Base-by-base conservation (phyloP, 2,329 filamentous ascomycete genomes). In the Pseudogymnoascus sp. region DNA sequence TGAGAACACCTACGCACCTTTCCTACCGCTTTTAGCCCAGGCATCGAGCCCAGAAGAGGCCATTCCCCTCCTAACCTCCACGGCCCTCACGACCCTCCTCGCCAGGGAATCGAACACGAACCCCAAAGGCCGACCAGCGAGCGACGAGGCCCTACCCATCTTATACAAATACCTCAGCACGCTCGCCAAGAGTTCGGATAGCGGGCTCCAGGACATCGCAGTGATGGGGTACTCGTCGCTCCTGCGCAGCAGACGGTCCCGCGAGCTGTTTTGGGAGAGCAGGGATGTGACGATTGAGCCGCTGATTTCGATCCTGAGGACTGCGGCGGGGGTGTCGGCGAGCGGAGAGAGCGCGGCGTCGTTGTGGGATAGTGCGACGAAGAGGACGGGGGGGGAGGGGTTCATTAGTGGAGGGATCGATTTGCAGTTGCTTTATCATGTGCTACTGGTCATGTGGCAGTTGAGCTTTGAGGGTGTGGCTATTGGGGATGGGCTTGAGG, bases 381-480 rank as follows among this genome's bases (percentile, higher is more conserved):
- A 74, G 59, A 84, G 86, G 70, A 83, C 82, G 66, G 87, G 86
- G 61, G 82, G 84, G 63, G 86, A 87, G 67, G 82, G 82, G 4
- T 78, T 79, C 3, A 72, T 89, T 31, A 88, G 92, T 64, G 91
- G 92, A 59, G 92, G 92, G 7, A 91, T 99, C 65, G 91, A 92
- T 1, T 80, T 99, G 42, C 95, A 99, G 75, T 83, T 97, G 42
- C 82, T 99, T 42, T 99, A 99, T 74, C 91, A 97, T 72, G 90
- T 97, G 14, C 82, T 99, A 21, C 82, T 99, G 61, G 93, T 96
- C 11, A 79, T 99, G 64, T 99, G 95, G 95, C 93, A 97, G 79
- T 81, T 99, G 69, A 96, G 92, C 73, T 99, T 99, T 69, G 95
- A 97, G 74, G 91, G 91, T 11, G 87, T 88, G 64, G 77, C 80